Base-by-base conservation (phyloP, 345 rosid species). In the Camelina laxa region DNA sequence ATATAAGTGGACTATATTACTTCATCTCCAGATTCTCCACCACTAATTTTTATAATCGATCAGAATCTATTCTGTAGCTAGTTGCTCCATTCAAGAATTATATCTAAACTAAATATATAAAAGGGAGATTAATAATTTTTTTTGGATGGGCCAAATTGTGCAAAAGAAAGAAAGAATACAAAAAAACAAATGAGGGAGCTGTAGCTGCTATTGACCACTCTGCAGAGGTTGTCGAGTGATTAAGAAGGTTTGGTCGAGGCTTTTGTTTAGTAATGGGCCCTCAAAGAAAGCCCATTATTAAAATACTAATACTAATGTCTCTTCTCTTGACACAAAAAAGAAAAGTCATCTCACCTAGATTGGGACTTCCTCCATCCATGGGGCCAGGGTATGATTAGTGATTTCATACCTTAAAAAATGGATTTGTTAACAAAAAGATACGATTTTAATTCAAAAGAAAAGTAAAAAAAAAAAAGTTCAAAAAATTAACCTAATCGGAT, bases 1-100 rank as follows among this genome's bases (percentile, higher is more conserved):
- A 39, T 41, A 31, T 61, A n/a, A n/a, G 69, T 54, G 35, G 69
- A 16, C 17, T 76, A 54, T 44, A 61, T 21, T 14, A 42, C 7
- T 14, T 5, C 48, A 42, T 42, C 48, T 42, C 16, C n/a, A 14
- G 48, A 13, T 61, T 44, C 38, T 20, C 70, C 70, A 76, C 80
- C 51, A 36, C 4, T 17, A 56, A 56, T 57, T 36, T 36, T 7
- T 45, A 11, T 9, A 65, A 48, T 39, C 36, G 5, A 33, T 14
- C 55, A 63, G 70, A 76, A 76, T 69, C 80, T 44, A 47, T 76
- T 63, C 71, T 69, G 6, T 21, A 41, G 15, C 31, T 60, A 41
- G 50, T 53, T 69, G 63, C 74, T 53, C 64, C 79, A 38, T 69
- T 62, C 9, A 13, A 13, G 8, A 6, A 31, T 31, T 35, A 35